Conservation (phyloP, 495 filamentous ascomycete species). For the Thozetella sp. region DNA sequence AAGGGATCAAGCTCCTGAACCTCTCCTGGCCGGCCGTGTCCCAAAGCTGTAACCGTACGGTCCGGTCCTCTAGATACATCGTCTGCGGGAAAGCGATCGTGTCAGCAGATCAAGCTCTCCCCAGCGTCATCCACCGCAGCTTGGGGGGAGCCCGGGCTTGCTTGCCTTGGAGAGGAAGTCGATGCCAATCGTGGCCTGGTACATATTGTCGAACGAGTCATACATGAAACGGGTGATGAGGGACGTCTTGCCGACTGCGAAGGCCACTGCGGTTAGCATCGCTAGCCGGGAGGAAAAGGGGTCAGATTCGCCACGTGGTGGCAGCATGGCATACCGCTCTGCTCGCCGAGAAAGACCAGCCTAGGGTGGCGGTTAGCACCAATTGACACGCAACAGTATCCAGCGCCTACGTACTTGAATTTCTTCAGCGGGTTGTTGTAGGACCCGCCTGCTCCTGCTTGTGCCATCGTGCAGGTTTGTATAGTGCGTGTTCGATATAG, state of each 20-base stretch:
- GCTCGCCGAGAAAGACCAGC: conserved; percentile 95
- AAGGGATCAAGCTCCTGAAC: conserved; percentile 94
- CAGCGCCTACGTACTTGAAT: conserved; percentile 75
- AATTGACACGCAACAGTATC: conserved; percentile 10
- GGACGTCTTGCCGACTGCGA: conserved; percentile 95
- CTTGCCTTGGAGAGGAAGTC: conserved; percentile 97
- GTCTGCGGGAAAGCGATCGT: conserved; percentile 64
- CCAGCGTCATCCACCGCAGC: background rate
- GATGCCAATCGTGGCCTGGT: conserved; percentile 98
- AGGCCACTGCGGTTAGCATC: conserved; percentile 15
- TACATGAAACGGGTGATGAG: conserved; percentile 99
- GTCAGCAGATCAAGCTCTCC: conserved; percentile 19
- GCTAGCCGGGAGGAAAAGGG: background rate
- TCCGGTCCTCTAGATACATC: conserved; percentile 99
- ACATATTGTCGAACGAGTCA: conserved; percentile 99
- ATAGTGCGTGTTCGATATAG: conserved; percentile 5
- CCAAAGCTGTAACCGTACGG: conserved; percentile 96
- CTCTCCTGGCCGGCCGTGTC: conserved; percentile 97
- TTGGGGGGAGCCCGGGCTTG: conserved; percentile 8
- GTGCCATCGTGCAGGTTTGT: conserved; percentile 37
- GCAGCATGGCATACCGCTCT: conserved; percentile 74
- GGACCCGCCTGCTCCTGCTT: conserved; percentile 68
- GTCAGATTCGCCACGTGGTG: conserved; percentile 13
- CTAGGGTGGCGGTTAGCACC: conserved; percentile 43
- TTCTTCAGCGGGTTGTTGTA: conserved; percentile 99